Evolutionary conservation across 352 stramenopile genomes (phyloP), one percentile per base, ranked within the genome.

Genomic region (Phytophthora hibernalis): DNA sequence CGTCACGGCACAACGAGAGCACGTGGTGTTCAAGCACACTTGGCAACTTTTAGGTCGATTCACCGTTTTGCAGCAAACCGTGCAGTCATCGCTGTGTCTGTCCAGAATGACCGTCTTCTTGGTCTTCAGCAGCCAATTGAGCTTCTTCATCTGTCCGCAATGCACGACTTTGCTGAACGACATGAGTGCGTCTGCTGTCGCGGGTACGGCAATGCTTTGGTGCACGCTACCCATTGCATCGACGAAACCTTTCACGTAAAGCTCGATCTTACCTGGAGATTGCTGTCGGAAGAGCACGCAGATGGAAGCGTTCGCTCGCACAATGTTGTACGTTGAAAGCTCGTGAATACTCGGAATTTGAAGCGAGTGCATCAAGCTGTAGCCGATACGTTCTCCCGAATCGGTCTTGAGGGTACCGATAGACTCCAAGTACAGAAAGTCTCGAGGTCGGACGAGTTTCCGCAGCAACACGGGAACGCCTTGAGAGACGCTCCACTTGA

Each of bases 341-440:
- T 70, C 24, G 5, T 53, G 51, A 22, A 79, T 80, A 20, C 61
- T 59, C 9, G 70, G 68, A 31, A 84, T 84, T n/a, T 77, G 66
- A 12, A 87, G 65, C 47, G 72, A 84, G 57, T 88, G 74, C 18
- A 85, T 55, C 18, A 88, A 62, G 38, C 81, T 72, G 64, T 70
- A 88, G 48, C 77, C 76, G 38, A 85, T 70, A 21, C 62, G 55
- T 12, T 85, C 74, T 5, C 65, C 73, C 1, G 63, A 70, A 0
- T 56, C 42, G 11, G 57, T 53, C 1, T 74, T 69, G 1, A 67
- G 22, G 24, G 79, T 66, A 0, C 79, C 76, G 22, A 64, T 79
- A 21, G 72, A 68, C 44, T 89, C 77, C 37, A 89, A 52, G 38
- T 77, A 85, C 24, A 86, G 68, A 43, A 80, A 76, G 54, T 87